Conservation (phyloP, 1,284 basidiomycete genomes). For the Agroathelia rolfsii region DNA sequence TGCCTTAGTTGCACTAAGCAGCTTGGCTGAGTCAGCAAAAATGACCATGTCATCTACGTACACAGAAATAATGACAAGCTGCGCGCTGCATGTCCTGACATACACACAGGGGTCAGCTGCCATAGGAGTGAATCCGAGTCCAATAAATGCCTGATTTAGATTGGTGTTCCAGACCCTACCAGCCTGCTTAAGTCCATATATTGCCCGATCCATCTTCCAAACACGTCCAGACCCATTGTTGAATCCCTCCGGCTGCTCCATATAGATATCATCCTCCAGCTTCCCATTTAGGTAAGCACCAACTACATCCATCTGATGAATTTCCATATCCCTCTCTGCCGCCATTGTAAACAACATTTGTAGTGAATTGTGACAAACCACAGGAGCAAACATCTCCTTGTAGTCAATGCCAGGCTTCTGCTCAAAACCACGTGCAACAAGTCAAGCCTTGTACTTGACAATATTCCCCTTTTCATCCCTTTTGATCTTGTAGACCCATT, state of each 20-base stretch:
- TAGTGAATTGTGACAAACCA: constrained; percentile 19
- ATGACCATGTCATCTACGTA: too few species aligned
- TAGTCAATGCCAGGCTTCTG: constrained; percentile 20
- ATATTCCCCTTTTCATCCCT: constrained; percentile 18
- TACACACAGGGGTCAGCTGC: too few species aligned
- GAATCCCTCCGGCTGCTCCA: constrained; percentile 18
- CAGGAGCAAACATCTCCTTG: constrained; percentile 26
- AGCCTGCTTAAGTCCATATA: constrained; percentile 14
- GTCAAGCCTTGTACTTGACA: constrained; percentile 20
- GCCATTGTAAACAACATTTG: constrained; percentile 21
- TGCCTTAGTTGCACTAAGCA: too few species aligned
- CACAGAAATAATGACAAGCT: too few species aligned
- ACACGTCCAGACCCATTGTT: constrained; percentile 5
- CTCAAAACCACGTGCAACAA: constrained; percentile 25
- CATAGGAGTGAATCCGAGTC: constrained; percentile 5
- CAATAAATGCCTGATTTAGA: constrained; percentile 1
- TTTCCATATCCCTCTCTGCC: constrained; percentile 15
- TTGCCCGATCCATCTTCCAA: constrained; percentile 6
- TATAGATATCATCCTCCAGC: constrained; percentile 23
- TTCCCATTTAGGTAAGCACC: constrained; percentile 25
- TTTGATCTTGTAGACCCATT: constrained; percentile 18
- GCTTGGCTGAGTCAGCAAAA: too few species aligned
- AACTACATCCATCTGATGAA: constrained; percentile 21
- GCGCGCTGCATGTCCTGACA: too few species aligned
- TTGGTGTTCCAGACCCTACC: constrained; percentile 11